These are phyloP conservation scores for Hypocreales sp. DNA, from an alignment of 2,329 filamentous ascomycete genomes.

Conservation along the genomic window DNA sequence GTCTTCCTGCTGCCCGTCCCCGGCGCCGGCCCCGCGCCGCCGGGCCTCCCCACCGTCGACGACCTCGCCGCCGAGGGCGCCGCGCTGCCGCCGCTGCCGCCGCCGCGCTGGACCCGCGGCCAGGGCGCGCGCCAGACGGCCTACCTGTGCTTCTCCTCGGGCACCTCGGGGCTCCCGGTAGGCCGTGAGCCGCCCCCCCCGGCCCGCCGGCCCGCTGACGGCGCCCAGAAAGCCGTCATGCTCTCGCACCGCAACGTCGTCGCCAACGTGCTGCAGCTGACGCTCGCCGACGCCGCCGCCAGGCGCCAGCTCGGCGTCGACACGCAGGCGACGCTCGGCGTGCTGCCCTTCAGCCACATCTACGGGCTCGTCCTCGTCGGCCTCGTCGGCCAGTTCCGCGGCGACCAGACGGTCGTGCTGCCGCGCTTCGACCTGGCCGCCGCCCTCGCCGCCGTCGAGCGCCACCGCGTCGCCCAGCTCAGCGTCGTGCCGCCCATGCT, in stretches of 20 bases:
- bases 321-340: conserved; percentile 39
- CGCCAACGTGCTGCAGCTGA: conserved; percentile 53
- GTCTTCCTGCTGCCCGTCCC: conserved; percentile 59
- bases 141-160: conserved; percentile 68
- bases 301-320: conserved; percentile 20
- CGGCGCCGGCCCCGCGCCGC: conserved; percentile 30
- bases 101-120: conserved; percentile 44
- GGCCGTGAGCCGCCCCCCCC: conserved; percentile 6
- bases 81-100: conserved; percentile 34
- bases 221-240: conserved; percentile 60
- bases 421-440: conserved; percentile 60
- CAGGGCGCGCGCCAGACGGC: conserved; percentile 54
- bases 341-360: conserved; percentile 73
- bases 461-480: conserved; percentile 51
- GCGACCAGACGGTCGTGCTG: conserved; percentile 58
- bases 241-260: conserved; percentile 70
- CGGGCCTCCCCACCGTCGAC: conserved; percentile 47
- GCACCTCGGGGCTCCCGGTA: conserved; percentile 64
- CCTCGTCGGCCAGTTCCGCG: conserved; percentile 49
- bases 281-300: conserved; percentile 23
- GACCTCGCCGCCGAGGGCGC: conserved; percentile 48
- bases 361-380: conserved; percentile 61
- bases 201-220: conserved; percentile 1
- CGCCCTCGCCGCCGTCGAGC: conserved; percentile 49
- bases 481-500: conserved; percentile 67